A percentile compares a stretch with the other conserved stretches of the same genome.
These are phyloP conservation scores for Irpex sp. DNA, from an alignment of 1,284 basidiomycete genomes.

Conservation along the genomic window DNA sequence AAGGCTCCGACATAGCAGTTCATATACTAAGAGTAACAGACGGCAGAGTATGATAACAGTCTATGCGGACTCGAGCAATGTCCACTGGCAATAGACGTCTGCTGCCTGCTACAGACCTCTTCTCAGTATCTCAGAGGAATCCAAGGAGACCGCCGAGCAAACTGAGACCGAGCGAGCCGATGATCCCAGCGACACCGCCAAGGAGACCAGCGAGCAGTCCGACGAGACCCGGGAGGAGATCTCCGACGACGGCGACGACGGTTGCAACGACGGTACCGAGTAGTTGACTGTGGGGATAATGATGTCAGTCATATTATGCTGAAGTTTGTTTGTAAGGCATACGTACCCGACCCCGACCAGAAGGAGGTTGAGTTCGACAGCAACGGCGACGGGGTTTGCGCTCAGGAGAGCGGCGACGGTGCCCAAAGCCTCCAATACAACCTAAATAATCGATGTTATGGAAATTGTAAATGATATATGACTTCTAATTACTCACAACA, in stretches of 20 bases:
- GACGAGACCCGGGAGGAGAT: slow-evolving; percentile 14
- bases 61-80: background rate
- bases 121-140: background rate
- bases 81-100: background rate
- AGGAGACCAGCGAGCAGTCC: slow-evolving; percentile 18
- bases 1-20: no score
- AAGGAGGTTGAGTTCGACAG: background rate
- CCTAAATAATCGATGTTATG: background rate
- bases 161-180: slow-evolving; percentile 20
- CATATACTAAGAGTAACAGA: no score
- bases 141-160: slow-evolving; percentile 19
- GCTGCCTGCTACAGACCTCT: background rate
- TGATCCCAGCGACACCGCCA: slow-evolving; percentile 12
- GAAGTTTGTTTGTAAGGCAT: background rate
- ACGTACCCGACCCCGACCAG: background rate
- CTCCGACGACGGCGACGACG: slow-evolving; percentile 27
- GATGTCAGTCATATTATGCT: no score
- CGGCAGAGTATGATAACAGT: background rate
- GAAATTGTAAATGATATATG: background rate
- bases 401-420: background rate
- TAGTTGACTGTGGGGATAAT: background rate
- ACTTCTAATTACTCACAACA: background rate
- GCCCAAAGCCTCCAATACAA: background rate
- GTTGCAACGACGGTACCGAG: slow-evolving; percentile 20
- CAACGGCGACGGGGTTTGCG: background rate